A percentile compares a stretch with the other conserved stretches of the same genome.
Conservation (phyloP, 441 rosid genomes). For the Hura crepitans region DNA sequence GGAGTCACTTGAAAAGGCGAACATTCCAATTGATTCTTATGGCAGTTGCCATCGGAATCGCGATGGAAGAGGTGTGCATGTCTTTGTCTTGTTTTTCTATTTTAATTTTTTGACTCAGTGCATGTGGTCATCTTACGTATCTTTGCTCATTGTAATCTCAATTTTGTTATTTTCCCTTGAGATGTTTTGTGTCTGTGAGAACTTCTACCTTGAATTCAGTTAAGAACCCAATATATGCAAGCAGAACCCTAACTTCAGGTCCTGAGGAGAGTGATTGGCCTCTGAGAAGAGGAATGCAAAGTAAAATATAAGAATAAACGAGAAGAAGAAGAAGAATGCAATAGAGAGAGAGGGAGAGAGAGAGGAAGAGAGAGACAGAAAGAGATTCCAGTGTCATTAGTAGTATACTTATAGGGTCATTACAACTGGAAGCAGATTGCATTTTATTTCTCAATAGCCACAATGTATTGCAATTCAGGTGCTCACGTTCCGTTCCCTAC, state of each 20-base stretch:
- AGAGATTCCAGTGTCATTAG: no score
- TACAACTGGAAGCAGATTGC: no score
- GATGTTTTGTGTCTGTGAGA: not conserved
- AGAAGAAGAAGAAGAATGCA: not conserved
- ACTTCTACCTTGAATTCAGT: not conserved
- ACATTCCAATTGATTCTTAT: constrained; percentile 69
- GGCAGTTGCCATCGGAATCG: constrained; percentile 73
- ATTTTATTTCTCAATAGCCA: no score
- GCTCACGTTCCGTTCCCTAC: no score
- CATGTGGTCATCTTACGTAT: not conserved
- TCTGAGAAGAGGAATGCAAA: not conserved
- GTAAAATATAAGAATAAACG: not conserved
- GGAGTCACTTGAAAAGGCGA: constrained; percentile 50
- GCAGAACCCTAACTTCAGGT: no score
- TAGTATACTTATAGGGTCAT: no score
- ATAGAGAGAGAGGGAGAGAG: not conserved
- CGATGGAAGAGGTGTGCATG: constrained; percentile 53
- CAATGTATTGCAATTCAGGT: no score
- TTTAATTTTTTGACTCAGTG: not conserved
- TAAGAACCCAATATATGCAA: not conserved
- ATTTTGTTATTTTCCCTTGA: not conserved
- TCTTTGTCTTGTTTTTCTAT: not conserved
- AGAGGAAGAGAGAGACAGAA: no score
- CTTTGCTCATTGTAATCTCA: not conserved
- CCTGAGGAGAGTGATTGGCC: not conserved